A percentile compares a stretch with the other conserved stretches of the same genome.
Conservation (phyloP, 2,329 filamentous ascomycete genomes). For the Cercospora brassicicola region DNA sequence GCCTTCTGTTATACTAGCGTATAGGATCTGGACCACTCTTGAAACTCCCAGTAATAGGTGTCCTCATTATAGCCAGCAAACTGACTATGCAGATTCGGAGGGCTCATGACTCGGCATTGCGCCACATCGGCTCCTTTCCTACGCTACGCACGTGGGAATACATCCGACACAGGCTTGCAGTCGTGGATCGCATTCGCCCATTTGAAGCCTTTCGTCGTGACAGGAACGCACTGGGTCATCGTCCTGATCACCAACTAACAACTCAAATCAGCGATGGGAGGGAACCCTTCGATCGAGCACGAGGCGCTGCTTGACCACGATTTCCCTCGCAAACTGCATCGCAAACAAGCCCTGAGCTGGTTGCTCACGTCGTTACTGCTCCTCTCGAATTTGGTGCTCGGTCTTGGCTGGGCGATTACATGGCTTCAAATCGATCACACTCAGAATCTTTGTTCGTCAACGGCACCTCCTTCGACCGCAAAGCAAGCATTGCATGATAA, state of each 20-base stretch:
- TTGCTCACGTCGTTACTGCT: neutral
- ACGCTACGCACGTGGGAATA: neutral
- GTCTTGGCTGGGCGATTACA: constrained; percentile 4
- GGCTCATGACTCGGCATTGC: neutral
- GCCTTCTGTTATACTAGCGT: neutral
- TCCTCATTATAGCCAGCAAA: neutral
- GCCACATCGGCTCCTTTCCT: neutral
- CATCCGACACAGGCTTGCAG: neutral
- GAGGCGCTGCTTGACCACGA: neutral
- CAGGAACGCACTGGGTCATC: neutral
- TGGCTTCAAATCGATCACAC: neutral
- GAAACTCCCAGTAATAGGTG: neutral
- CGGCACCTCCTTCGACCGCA: neutral
- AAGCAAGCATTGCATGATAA: neutral
- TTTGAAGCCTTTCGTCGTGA: neutral
- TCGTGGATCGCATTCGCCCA: neutral
- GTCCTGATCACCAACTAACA: neutral
- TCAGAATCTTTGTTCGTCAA: neutral
- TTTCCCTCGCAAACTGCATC: neutral
- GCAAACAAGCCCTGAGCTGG: neutral
- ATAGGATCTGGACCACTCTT: neutral
- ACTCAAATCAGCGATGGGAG: neutral
- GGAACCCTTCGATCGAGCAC: neutral
- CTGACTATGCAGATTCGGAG: neutral
- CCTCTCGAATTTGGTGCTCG: constrained; percentile 4